Evolutionary conservation across 306 rosid genomes (phyloP), one percentile per base, ranked within the genome.

Genomic region (Argentina anserina): DNA sequence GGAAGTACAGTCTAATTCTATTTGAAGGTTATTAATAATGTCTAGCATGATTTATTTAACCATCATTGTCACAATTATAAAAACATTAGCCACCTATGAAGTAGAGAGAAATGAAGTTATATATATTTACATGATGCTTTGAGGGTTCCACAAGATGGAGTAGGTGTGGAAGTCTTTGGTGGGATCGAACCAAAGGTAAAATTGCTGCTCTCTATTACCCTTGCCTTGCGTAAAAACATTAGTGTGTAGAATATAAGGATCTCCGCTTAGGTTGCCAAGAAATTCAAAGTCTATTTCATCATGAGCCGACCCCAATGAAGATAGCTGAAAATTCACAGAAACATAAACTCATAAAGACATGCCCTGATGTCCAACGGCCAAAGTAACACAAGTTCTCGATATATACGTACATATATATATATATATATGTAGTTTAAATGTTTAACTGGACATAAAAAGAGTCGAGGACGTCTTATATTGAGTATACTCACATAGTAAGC

Each of bases 201-300:
- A 84, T 14, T 86, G 90, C 33, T 88, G 93, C 74, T 88, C 93
- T 75, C 87, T 80, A 26, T 78, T 74, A 7, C 90, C 93, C 66
- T 86, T 80, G 65, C 93, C 93, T 81, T 82, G 78, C 5, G 89
- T 72, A 63, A 63, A 84, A 47, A 88, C 31, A 4, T 89, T 89
- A 6, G 91, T 89, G 50, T 89, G 94, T 14, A 89, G 76, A 77
- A 73, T 84, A 78, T 89, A 89, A 17, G 94, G 93, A 43, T 89
- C 86, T 18, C 91, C 89, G 65, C 87, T 86, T 49, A 88, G 76
- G 71, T 88, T 88, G 1, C 93, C 93, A 58, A 88, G 76, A 79
- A 89, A 89, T 67, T 89, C 94, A 65, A 76, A 88, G 78, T 86
- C 91, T 74, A 89, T 84, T 75, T 89, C 94, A 11, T 89, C 94